phyloP scores from a whole-genome alignment of 2,329 filamentous ascomycete genomes.

The Xylariaceae sp. region DNA sequence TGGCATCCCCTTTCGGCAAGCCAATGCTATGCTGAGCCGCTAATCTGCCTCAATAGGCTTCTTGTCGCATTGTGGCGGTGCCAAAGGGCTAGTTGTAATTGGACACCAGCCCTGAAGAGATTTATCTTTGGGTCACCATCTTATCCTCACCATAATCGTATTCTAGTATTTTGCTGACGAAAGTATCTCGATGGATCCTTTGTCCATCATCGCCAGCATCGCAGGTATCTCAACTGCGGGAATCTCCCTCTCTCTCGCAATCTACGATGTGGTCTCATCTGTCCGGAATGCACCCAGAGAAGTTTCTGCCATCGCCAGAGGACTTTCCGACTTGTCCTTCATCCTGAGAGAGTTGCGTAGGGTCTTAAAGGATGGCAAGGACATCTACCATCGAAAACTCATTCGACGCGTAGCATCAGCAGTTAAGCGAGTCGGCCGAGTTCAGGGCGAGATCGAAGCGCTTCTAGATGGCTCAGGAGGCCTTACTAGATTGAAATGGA shows the following conservation, averaged over 20 bases:
- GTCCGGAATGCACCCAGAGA: slow-evolving; percentile 7
- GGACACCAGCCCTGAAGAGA: too few relatives aligned
- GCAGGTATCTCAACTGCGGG: slow-evolving; percentile 4
- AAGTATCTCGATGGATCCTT: slow-evolving; percentile 8
- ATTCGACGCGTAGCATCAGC: slow-evolving; percentile 3
- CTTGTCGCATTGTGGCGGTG: too few relatives aligned
- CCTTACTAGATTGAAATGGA: slow-evolving; percentile 6
- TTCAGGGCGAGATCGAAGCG: not conserved
- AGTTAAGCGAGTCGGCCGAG: not conserved
- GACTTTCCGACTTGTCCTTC: slow-evolving; percentile 6
- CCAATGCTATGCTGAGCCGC: too few relatives aligned
- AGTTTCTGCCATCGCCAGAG: slow-evolving; percentile 1
- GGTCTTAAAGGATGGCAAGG: slow-evolving; percentile 5
- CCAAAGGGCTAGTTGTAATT: too few relatives aligned
- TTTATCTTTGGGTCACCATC: too few relatives aligned
- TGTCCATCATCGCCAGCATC: slow-evolving; percentile 15
- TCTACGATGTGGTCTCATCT: slow-evolving; percentile 10
- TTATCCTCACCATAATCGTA: too few relatives aligned
- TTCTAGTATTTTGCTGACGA: too few relatives aligned
- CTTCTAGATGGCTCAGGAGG: not conserved
- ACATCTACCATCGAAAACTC: slow-evolving; percentile 12
- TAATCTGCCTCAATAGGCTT: too few relatives aligned
- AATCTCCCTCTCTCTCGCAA: not conserved
- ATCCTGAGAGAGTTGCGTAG: not conserved
- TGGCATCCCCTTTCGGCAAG: too few relatives aligned